A percentile compares a stretch with the other conserved stretches of the same genome.
phyloP scores from a whole-genome alignment of 1,284 basidiomycete genomes.

The Pseudozyma thailandica region DNA sequence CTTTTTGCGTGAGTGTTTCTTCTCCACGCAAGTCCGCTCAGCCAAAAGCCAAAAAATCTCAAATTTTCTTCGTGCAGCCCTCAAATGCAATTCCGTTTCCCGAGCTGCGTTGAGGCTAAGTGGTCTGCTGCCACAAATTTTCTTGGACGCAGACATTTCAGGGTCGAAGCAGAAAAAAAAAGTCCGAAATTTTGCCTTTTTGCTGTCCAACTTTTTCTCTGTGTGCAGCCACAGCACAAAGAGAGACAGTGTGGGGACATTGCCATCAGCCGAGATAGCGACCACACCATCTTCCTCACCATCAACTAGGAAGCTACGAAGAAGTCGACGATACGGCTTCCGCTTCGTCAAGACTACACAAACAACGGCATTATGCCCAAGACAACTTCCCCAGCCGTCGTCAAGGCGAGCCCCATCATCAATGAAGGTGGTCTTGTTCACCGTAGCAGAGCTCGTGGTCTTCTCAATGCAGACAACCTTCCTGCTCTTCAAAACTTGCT shows the following conservation, averaged over 20 bases:
- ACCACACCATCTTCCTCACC: neutral
- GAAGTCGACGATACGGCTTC: neutral
- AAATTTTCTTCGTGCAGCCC: constrained; percentile 18
- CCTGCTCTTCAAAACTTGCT: constrained; percentile 90
- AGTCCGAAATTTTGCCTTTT: constrained; percentile 17
- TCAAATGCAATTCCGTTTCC: constrained; percentile 11
- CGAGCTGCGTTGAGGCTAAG: constrained; percentile 1
- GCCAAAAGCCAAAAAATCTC: constrained; percentile 19
- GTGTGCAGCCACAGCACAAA: constrained; percentile 6
- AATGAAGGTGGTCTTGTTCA: constrained; percentile 60
- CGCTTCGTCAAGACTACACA: neutral
- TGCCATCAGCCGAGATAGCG: neutral
- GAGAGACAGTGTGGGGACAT: neutral
- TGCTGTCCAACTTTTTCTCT: neutral
- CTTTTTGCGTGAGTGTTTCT: neutral
- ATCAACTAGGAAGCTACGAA: constrained; percentile 4
- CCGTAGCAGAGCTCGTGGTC: constrained; percentile 62
- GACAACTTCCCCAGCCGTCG: constrained; percentile 39
- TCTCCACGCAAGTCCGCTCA: neutral
- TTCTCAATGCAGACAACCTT: constrained; percentile 70
- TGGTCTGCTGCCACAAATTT: constrained; percentile 9
- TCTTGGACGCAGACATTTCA: neutral
- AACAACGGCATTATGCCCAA: constrained; percentile 19
- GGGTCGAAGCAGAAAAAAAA: constrained; percentile 21
- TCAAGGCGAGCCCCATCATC: constrained; percentile 50